These are phyloP conservation scores for Batkoa obscura DNA, from an alignment of 371 early-diverging fungal genomes.

Conservation along the genomic window DNA sequence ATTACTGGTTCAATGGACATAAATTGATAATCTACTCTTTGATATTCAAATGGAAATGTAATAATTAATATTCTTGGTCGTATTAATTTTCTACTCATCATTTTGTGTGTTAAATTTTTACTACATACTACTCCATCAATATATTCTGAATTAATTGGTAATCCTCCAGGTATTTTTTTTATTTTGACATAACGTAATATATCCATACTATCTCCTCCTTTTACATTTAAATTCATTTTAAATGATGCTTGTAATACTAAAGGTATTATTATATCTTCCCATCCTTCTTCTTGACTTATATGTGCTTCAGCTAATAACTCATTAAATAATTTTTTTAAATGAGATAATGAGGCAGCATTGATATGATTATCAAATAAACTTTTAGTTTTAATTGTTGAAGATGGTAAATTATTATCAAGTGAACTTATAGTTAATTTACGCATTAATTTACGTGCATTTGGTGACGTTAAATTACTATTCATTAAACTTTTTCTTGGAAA, in stretches of 20 bases:
- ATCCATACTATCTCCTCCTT: conserved; percentile 59
- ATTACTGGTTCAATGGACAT: conserved; percentile 62
- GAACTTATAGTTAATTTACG: conserved; percentile 1
- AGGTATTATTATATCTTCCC: conserved; percentile 53
- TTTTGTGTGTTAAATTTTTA: conserved; percentile 73
- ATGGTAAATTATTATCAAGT: background rate
- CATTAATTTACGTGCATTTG: conserved; percentile 1
- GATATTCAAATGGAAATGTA: conserved; percentile 71
- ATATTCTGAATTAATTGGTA: conserved; percentile 49
- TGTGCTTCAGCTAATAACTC: conserved; percentile 22
- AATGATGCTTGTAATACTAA: conserved; percentile 40
- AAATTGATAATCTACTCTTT: conserved; percentile 57
- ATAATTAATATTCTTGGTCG: conserved; percentile 67
- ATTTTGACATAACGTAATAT: conserved; percentile 78
- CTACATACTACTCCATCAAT: conserved; percentile 68
- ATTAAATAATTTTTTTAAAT: conserved; percentile 36
- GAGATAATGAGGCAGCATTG: conserved; percentile 38
- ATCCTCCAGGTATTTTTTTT: conserved; percentile 77
- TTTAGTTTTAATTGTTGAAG: background rate
- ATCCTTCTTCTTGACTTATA: conserved; percentile 19
- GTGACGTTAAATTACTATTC: background rate
- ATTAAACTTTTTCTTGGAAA: background rate
- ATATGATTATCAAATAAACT: conserved; percentile 14
- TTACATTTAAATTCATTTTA: conserved; percentile 41
- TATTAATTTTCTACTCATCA: conserved; percentile 43